These are phyloP conservation scores for Plenodomus biglobosus DNA, from an alignment of 2,329 filamentous ascomycete genomes.

Conservation along the genomic window DNA sequence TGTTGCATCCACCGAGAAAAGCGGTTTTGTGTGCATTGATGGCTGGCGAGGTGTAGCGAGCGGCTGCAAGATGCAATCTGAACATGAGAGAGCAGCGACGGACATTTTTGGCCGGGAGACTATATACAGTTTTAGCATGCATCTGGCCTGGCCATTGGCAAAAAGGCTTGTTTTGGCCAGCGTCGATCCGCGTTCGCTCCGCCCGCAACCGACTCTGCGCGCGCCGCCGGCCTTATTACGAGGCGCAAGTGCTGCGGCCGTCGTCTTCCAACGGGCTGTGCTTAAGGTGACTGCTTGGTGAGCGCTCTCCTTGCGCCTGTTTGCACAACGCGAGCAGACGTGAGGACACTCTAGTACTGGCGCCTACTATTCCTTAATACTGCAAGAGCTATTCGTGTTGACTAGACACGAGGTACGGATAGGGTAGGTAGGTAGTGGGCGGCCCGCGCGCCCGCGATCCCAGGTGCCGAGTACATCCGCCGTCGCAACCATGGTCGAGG, in stretches of 20 bases:
- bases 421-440: too few species aligned
- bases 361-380: too few species aligned
- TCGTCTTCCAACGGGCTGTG: neutral
- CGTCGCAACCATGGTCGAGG: slow-evolving; percentile 16
- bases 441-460: neutral
- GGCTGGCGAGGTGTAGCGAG: too few species aligned
- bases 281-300: neutral
- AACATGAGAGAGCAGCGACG: too few species aligned
- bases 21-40: too few species aligned
- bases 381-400: too few species aligned
- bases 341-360: too few species aligned
- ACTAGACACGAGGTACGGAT: too few species aligned
- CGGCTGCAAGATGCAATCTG: too few species aligned
- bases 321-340: too few species aligned
- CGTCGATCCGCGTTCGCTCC: neutral
- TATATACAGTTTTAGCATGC: neutral
- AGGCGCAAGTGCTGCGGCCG: neutral
- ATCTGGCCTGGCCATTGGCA: neutral
- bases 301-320: neutral
- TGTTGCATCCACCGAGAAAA: too few species aligned
- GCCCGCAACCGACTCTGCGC: neutral
- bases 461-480: slow-evolving; percentile 4
- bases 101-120: neutral
- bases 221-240: neutral
- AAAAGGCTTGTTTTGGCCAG: neutral